Evolutionary conservation across 495 filamentous ascomycete genomes (phyloP).

Genomic region (Lepraria neglecta): DNA sequence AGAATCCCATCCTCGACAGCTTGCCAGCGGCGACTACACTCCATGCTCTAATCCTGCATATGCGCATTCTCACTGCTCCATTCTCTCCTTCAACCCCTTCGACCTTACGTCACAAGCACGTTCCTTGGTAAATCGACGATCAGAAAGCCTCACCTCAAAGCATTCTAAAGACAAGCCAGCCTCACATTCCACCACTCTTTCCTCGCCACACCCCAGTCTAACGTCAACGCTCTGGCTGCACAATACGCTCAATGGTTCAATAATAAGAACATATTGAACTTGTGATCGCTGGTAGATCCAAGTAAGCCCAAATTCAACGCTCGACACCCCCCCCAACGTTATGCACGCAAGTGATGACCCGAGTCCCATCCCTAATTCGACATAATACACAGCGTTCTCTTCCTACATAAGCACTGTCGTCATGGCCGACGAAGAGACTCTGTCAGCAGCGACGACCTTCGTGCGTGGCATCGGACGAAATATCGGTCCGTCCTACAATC

Average conservation of each 20-base stretch:
- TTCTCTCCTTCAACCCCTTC: constrained; percentile 8
- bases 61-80: neutral
- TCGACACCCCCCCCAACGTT: neutral
- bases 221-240: neutral
- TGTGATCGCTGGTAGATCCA: constrained; percentile 22
- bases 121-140: constrained; percentile 16
- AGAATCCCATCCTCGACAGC: neutral
- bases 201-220: neutral
- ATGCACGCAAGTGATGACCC: constrained; percentile 16
- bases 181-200: neutral
- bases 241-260: neutral
- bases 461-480: constrained; percentile 57
- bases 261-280: neutral
- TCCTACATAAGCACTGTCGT: neutral
- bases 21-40: neutral
- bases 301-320: neutral
- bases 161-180: constrained; percentile 3
- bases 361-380: constrained; percentile 1
- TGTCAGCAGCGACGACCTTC: constrained; percentile 56
- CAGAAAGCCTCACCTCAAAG: constrained; percentile 3
- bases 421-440: constrained; percentile 50
- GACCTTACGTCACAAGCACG: neutral
- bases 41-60: neutral
- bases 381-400: neutral
- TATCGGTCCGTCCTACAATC: constrained; percentile 37